These are phyloP conservation scores for Ocimum tenuiflorum DNA, from an alignment of 257 asterid species.

Conservation along the genomic window DNA sequence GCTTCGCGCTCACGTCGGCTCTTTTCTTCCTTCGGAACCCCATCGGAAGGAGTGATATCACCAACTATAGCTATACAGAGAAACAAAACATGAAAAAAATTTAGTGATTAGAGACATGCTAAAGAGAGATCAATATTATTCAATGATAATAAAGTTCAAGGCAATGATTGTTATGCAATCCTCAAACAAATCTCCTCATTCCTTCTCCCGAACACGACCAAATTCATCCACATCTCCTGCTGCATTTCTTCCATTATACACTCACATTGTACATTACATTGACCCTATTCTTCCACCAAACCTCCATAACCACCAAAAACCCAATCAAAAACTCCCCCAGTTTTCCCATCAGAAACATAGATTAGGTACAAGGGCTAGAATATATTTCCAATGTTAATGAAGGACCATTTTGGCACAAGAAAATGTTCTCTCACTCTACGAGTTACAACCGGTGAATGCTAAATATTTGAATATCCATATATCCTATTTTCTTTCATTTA, in stretches of 20 bases:
- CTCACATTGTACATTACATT: neutral
- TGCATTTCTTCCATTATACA: neutral
- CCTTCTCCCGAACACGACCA: constrained; percentile 2
- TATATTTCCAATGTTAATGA: neutral
- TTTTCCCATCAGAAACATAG: neutral
- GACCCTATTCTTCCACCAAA: neutral
- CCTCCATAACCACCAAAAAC: neutral
- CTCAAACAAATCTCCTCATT: neutral
- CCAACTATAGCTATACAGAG: constrained; percentile 74
- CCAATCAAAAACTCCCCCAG: neutral
- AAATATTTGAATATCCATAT: neutral
- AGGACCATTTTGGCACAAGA: neutral
- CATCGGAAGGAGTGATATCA: constrained; percentile 87
- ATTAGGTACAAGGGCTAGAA: neutral
- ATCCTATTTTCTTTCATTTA: neutral
- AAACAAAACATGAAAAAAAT: constrained; percentile 9
- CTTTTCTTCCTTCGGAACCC: constrained; percentile 83
- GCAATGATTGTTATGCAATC: neutral
- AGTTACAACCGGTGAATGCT: neutral
- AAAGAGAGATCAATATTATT: constrained; percentile 4
- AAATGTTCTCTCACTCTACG: neutral
- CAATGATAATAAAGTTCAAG: neutral
- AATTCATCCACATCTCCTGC: neutral
- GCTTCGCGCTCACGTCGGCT: constrained; percentile 78
- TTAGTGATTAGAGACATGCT: neutral